Conservation (phyloP, 202 grass and related monocot species). For the Zizania palustris region DNA sequence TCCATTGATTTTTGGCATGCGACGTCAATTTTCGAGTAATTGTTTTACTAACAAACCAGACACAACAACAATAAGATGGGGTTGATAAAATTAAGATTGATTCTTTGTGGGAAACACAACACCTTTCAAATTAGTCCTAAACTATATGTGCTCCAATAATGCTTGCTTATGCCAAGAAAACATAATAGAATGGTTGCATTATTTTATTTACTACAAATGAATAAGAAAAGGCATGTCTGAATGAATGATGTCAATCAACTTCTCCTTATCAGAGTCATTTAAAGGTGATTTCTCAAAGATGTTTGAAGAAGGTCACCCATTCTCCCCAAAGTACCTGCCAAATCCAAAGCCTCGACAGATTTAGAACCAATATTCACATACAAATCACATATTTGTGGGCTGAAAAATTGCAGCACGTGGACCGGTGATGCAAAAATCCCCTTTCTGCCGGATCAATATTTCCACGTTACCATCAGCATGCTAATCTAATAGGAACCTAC, state of each 20-base stretch:
- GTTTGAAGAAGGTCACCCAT: background rate
- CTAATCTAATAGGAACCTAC: background rate
- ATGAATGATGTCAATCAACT: conserved; percentile 78
- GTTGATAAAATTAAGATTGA: background rate
- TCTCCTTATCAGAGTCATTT: conserved; percentile 70
- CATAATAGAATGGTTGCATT: background rate
- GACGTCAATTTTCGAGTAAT: background rate
- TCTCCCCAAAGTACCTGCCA: conserved; percentile 79
- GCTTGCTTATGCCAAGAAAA: background rate
- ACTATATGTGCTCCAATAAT: conserved; percentile 21
- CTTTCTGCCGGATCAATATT: background rate
- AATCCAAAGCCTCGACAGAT: conserved; percentile 25
- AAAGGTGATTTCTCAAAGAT: background rate
- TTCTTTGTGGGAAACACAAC: background rate
- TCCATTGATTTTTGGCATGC: background rate
- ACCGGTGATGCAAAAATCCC: background rate
- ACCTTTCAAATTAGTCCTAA: conserved; percentile 16
- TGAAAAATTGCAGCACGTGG: background rate
- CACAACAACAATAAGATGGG: background rate
- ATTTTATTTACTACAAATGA: background rate
- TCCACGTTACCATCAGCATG: background rate
- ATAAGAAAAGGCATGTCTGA: conserved; percentile 53
- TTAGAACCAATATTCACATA: conserved; percentile 18
- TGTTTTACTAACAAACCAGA: background rate
- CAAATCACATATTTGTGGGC: background rate